phyloP scores from a whole-genome alignment of 2,329 filamentous ascomycete species.

The Calonectria fujianensis region DNA sequence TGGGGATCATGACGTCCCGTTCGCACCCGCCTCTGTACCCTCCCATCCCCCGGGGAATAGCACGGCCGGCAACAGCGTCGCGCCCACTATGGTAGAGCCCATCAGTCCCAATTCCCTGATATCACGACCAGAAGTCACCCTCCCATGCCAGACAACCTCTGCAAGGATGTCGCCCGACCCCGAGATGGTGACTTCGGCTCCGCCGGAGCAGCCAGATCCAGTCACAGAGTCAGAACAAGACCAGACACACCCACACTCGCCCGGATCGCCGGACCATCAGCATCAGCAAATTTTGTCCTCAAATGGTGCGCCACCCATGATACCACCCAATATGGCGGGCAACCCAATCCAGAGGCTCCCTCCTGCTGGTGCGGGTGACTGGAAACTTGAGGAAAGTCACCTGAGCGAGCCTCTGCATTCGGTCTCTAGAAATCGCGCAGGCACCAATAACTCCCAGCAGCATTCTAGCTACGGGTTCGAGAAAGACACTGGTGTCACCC shows the following conservation, averaged over 20 bases:
- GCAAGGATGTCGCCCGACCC: constrained; percentile 34
- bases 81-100: constrained; percentile 7
- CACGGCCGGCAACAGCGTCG: constrained; percentile 25
- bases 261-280: constrained; percentile 39
- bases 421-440: constrained; percentile 59
- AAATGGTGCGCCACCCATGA: constrained; percentile 43
- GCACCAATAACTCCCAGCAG: constrained; percentile 56
- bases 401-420: constrained; percentile 69
- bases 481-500: constrained; percentile 25
- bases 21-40: constrained; percentile 21
- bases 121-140: constrained; percentile 30
- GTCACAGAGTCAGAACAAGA: constrained; percentile 27
- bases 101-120: constrained; percentile 29
- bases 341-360: constrained; percentile 65
- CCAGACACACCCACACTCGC: constrained; percentile 30
- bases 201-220: constrained; percentile 33
- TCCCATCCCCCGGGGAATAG: constrained; percentile 32
- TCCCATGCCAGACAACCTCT: constrained; percentile 27
- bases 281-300: constrained; percentile 44
- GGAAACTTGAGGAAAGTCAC: constrained; percentile 74
- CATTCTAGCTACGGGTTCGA: constrained; percentile 58
- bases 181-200: constrained; percentile 30
- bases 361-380: constrained; percentile 63
- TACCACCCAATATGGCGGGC: constrained; percentile 50
- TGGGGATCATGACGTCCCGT: constrained; percentile 49